Base-by-base conservation (phyloP, 345 rosid genomes). In the Eucalyptus microcorys region DNA sequence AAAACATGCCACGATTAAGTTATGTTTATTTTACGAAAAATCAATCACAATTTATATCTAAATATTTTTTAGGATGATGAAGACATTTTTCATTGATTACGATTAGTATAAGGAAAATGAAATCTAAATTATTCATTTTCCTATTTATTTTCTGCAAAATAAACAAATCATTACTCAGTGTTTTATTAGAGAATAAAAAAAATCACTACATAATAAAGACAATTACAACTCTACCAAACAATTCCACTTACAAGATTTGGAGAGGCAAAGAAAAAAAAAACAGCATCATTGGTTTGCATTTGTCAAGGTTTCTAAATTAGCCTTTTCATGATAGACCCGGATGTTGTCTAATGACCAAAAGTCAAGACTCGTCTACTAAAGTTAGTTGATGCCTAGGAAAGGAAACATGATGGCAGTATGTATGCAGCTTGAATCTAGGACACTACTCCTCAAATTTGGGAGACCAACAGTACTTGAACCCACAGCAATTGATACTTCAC, bases 91-190 rank as follows among this genome's bases (percentile, higher is more conserved):
- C 4, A 10, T 17, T 7, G 4, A 68, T 34, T 68, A 7, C 2
- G 11, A 15, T 64, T 22, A n/a, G 4, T 0, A 1, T 7, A 32
- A 66, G 21, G 6, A 68, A 34, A 34, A 17, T 9, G 1, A 4
- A 34, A 17, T 34, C 13, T 8, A 68, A 5, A 68, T 34, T 68
- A 68, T 68, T 68, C 13, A 34, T 8, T 68, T 52, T 52, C 4
- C 1, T 19, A 19, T 19, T 52, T 52, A 52, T 52, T 52, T 16
- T 68, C 0, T 5, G 2, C 14, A 0, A 34, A 68, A 34, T 9
- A 16, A 68, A 68, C 1, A 1, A 71, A 10, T 37, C 7, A 10
- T 71, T 10, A 21, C 27, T 71, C 5, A 34, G 4, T 37, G 21
- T 34, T 71, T 71, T 1, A 3, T 21, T 3, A 68, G 43, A 34